Conservation (phyloP, 2,329 filamentous ascomycete species). For the Verticillium tricorpus region DNA sequence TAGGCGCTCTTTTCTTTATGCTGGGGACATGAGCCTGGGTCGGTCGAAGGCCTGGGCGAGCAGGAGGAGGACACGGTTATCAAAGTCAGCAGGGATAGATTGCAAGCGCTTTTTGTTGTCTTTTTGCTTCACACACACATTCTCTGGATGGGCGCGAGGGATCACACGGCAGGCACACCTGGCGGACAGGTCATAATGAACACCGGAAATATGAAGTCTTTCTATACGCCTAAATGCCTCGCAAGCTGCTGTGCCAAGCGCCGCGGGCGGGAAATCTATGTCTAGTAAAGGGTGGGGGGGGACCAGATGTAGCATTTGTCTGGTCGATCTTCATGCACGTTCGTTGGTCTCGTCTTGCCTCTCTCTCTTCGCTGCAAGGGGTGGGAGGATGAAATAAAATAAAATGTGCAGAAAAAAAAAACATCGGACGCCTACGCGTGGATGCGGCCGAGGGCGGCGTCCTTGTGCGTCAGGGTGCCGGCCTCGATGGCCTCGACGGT, state of each 20-base stretch:
- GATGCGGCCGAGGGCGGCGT: slow-evolving; percentile 54
- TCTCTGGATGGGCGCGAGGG: too few relatives aligned
- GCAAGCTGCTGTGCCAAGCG: background rate
- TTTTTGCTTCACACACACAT: too few relatives aligned
- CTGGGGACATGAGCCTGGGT: too few relatives aligned
- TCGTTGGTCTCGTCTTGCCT: background rate
- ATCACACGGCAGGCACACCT: too few relatives aligned
- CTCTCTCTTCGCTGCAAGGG: background rate
- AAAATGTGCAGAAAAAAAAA: background rate
- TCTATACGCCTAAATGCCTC: background rate
- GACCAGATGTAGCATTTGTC: background rate
- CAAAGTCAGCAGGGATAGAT: too few relatives aligned
- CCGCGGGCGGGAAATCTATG: background rate
- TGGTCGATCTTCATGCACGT: background rate
- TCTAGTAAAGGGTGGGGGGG: background rate
- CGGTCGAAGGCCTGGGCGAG: too few relatives aligned
- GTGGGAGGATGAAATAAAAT: background rate
- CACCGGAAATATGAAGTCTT: too few relatives aligned
- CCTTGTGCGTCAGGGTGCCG: slow-evolving; percentile 65
- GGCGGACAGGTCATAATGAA: too few relatives aligned
- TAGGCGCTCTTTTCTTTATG: slow-evolving; percentile 24
- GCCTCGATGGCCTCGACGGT: slow-evolving; percentile 74
- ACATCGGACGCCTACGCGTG: slow-evolving; percentile 3
- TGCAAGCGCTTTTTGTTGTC: too few relatives aligned
- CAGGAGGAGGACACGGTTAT: too few relatives aligned